These are phyloP conservation scores for Xylogone sp. DNA, from an alignment of 2,329 filamentous ascomycete species.

Conservation along the genomic window DNA sequence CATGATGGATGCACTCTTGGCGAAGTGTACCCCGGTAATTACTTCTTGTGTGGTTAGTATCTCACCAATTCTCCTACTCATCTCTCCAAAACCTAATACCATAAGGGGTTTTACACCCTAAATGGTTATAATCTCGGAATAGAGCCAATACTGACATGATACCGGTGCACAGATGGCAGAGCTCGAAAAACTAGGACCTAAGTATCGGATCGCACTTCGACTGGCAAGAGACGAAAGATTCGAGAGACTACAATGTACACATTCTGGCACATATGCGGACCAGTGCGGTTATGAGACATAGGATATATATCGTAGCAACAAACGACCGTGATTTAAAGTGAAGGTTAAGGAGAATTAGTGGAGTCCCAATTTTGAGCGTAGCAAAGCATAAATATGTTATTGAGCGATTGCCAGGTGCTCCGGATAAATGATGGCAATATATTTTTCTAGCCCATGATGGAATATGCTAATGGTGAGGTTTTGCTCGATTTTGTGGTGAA, in stretches of 20 bases:
- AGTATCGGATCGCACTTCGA: constrained; percentile 80
- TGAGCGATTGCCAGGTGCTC: constrained; percentile 82
- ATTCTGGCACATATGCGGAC: constrained; percentile 85
- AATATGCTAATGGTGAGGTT: too few relatives aligned
- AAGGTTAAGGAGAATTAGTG: constrained; percentile 66
- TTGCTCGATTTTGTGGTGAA: too few relatives aligned
- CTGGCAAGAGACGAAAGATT: constrained; percentile 89
- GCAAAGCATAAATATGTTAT: constrained; percentile 91
- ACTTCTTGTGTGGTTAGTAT: constrained; percentile 60
- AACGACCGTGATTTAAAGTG: constrained; percentile 79
- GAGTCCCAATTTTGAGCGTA: constrained; percentile 69
- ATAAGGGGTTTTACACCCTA: too few relatives aligned
- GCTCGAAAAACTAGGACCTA: constrained; percentile 82
- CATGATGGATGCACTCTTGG: constrained; percentile 92
- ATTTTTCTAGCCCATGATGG: too few relatives aligned
- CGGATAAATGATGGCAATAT: too few relatives aligned
- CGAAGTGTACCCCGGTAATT: constrained; percentile 85
- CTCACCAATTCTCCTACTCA: background rate
- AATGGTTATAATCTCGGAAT: too few relatives aligned
- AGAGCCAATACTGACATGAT: background rate
- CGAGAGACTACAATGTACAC: constrained; percentile 81
- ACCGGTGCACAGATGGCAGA: constrained; percentile 71
- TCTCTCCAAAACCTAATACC: too few relatives aligned
- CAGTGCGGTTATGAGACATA: constrained; percentile 73
- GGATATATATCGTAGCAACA: constrained; percentile 75